Evolutionary conservation across 345 rosid genomes (phyloP).

Genomic region (Hibiscus tridactylites): DNA sequence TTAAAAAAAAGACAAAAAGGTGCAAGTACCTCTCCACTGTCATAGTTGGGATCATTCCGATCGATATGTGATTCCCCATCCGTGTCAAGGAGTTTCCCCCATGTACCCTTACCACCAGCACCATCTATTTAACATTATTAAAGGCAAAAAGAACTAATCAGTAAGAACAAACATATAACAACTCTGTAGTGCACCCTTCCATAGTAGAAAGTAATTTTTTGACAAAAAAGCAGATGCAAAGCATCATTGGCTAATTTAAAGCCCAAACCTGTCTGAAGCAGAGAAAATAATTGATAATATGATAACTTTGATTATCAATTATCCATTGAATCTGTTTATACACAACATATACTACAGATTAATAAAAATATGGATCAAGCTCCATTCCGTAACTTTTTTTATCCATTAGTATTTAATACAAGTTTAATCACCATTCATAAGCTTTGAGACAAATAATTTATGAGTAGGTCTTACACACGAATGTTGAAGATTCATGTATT

Average conservation of each 20-base stretch:
- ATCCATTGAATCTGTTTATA: neutral
- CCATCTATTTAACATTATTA: constrained; percentile 51
- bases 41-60: constrained; percentile 93
- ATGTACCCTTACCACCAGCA: constrained; percentile 93
- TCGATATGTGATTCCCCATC: constrained; percentile 63
- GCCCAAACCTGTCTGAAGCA: neutral
- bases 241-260: neutral
- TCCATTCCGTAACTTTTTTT: neutral
- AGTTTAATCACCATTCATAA: neutral
- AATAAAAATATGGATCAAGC: neutral
- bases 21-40: constrained; percentile 87
- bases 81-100: constrained; percentile 95
- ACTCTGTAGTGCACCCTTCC: neutral
- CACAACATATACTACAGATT: neutral
- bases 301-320: neutral
- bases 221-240: neutral
- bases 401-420: neutral
- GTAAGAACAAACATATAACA: neutral
- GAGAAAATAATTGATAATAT: neutral
- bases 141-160: neutral
- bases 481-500: neutral
- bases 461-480: neutral
- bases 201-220: neutral
- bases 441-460: neutral
- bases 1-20: neutral